Base-by-base conservation (phyloP, 306 rosid genomes). In the Quercus mongolica region DNA sequence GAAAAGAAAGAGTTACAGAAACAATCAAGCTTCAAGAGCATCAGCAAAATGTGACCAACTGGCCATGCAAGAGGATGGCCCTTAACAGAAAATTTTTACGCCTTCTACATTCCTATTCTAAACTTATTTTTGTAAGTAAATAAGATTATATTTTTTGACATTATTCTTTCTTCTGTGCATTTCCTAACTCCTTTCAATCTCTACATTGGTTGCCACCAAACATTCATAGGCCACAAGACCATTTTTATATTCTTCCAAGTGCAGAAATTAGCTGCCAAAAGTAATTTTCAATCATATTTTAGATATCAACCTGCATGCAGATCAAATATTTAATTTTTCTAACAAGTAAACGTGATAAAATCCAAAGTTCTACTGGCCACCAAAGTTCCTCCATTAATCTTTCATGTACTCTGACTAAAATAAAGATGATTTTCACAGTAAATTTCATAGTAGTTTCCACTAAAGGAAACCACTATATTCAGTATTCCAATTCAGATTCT, bases 131-230 rank as follows among this genome's bases (percentile, higher is more conserved):
- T 51, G 38, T 28, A 7, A 6, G 44, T 67, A 67, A 33, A 35
- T 2, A 67, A 35, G 7, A 67, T 17, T 35, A 8, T n/a, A 3
- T 4, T 17, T n/a, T 35, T 19, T 67, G 30, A 63, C 9, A 19
- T 8, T 33, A 18, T 9, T 35, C 13, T 35, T 67, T 67, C 72
- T 35, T 7, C 18, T 5, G 38, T 67, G 21, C 49, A 31, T 67
- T 49, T 19, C 52, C 17, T 4, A 35, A 67, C 72, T 19, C 19
- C 72, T 7, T 67, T 65, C 25, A 1, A 33, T 67, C 23, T 35
- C 52, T 67, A 19, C 52, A 35, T 11, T 67, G 18, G 49, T 67
- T 67, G 72, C 72, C 72, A 33, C 72, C 72, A 67, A 67, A 64
- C 9, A 30, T 28, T 15, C 46, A 64, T 64, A 6, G 4, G n/a